Conservation (phyloP, 1,139 yeast species). For the Diutina mesorugosa region DNA sequence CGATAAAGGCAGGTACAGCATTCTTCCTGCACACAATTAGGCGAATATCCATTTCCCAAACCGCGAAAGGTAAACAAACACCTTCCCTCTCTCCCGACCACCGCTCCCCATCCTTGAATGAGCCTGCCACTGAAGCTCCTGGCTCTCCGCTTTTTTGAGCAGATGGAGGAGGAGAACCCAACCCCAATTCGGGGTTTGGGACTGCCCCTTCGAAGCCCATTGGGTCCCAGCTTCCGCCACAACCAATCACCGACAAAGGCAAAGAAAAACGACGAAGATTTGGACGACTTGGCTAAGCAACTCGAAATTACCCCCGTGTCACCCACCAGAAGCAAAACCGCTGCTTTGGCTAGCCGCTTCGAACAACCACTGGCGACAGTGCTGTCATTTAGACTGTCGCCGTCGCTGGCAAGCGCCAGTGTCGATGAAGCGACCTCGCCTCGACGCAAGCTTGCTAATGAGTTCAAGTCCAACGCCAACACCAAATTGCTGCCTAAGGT, state of each 20-base stretch:
- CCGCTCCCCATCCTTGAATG: not conserved
- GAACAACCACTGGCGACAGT: slow-evolving; percentile 2
- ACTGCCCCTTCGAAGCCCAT: not conserved
- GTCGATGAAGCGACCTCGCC: not conserved
- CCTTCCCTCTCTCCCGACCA: not conserved
- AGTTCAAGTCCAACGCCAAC: not conserved
- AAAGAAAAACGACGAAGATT: not conserved
- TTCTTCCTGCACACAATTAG: not conserved
- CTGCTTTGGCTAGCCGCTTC: not conserved
- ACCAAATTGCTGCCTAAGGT: not conserved
- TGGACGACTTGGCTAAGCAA: slow-evolving; percentile 1
- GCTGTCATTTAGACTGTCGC: not conserved
- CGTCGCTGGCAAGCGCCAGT: not conserved
- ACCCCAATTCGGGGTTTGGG: not conserved
- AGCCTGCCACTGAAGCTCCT: slow-evolving; percentile 2
- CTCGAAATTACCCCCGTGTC: not conserved
- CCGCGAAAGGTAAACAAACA: not conserved
- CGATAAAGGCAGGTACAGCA: not conserved
- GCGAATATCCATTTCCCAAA: not conserved
- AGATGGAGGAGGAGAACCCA: slow-evolving; percentile 1
- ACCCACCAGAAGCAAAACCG: not conserved
- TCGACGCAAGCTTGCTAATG: not conserved
- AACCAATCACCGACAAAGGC: not conserved
- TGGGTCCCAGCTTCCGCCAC: not conserved
- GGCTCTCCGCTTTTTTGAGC: slow-evolving; percentile 2